Evolutionary conservation across 257 asterid species (phyloP).

Genomic region (Lithospermum erythrorhizon): DNA sequence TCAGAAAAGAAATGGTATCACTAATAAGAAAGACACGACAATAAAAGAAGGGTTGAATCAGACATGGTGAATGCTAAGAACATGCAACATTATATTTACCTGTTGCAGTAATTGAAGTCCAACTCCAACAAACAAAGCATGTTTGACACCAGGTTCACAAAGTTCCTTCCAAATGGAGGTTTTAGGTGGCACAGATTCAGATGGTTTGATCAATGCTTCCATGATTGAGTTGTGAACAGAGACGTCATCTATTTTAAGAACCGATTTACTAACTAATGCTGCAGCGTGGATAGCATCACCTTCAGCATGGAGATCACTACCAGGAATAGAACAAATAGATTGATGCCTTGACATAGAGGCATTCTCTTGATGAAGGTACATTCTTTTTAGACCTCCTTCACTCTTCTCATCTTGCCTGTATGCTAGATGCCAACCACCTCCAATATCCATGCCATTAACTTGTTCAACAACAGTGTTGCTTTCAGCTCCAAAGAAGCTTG

Average conservation of each 20-base stretch:
- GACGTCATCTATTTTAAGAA: slow-evolving; percentile 46
- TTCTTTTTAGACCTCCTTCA: slow-evolving; percentile 62
- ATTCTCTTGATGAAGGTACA: slow-evolving; percentile 73
- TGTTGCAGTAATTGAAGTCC: slow-evolving; percentile 94
- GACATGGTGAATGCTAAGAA: not conserved
- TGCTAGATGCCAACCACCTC: slow-evolving; percentile 98
- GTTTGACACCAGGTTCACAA: slow-evolving; percentile 87
- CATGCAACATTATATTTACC: slow-evolving; percentile 26
- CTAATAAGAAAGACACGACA: too few species aligned
- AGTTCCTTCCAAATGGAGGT: slow-evolving; percentile 72
- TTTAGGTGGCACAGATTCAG: slow-evolving; percentile 22
- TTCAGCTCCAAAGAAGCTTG: slow-evolving; percentile 15
- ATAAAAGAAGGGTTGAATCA: too few species aligned
- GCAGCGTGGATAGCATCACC: slow-evolving; percentile 68
- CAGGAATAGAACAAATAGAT: slow-evolving; percentile 50
- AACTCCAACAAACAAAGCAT: slow-evolving; percentile 81
- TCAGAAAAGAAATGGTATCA: too few species aligned
- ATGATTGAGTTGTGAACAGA: slow-evolving; percentile 41
- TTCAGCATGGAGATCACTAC: slow-evolving; percentile 35
- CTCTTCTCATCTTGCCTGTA: slow-evolving; percentile 63
- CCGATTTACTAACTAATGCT: slow-evolving; percentile 88
- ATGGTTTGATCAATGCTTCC: slow-evolving; percentile 34
- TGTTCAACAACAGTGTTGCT: slow-evolving; percentile 27
- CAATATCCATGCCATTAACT: slow-evolving; percentile 62
- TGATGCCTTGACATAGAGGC: slow-evolving; percentile 58